These are phyloP conservation scores for Lactarius psammicola DNA, from an alignment of 768 basidiomycete species.

Conservation along the genomic window DNA sequence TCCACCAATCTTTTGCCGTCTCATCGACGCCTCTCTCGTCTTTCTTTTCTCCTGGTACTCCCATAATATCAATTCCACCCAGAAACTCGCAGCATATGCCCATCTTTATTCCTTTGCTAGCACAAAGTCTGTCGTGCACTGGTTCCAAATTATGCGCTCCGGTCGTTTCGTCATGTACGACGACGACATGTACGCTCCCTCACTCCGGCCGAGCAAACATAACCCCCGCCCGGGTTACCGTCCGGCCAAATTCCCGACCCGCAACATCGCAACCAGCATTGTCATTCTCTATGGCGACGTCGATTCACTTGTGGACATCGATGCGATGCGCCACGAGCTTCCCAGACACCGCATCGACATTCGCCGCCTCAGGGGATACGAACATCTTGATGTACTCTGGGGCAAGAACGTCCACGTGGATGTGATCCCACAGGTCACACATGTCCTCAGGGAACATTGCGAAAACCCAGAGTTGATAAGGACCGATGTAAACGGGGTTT, in stretches of 20 bases:
- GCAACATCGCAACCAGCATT: conserved; percentile 77
- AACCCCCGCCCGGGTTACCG: conserved; percentile 43
- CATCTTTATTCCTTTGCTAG: conserved; percentile 82
- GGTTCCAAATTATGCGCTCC: conserved; percentile 90
- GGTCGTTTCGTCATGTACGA: conserved; percentile 83
- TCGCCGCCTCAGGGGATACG: conserved; percentile 48
- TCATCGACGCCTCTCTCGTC: conserved; percentile 64
- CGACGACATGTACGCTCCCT: conserved; percentile 57
- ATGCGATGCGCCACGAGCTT: conserved; percentile 68
- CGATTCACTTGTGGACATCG: conserved; percentile 80
- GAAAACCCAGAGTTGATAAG: conserved; percentile 36
- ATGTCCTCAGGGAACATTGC: conserved; percentile 51
- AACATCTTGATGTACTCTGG: conserved; percentile 83
- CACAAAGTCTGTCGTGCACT: conserved; percentile 84
- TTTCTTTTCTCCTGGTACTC: conserved; percentile 79
- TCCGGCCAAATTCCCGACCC: conserved; percentile 76
- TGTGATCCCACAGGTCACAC: conserved; percentile 73
- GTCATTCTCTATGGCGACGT: conserved; percentile 71
- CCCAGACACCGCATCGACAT: conserved; percentile 55
- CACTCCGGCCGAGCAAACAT: conserved; percentile 37
- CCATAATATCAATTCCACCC: conserved; percentile 60
- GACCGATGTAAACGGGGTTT: conserved; percentile 26
- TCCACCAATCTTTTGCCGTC: conserved; percentile 71
- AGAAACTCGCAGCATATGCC: conserved; percentile 78
- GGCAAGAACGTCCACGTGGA: conserved; percentile 69